Base-by-base conservation (phyloP, 192 early-diverging fungal genomes). In the Phycomyces nitens region DNA sequence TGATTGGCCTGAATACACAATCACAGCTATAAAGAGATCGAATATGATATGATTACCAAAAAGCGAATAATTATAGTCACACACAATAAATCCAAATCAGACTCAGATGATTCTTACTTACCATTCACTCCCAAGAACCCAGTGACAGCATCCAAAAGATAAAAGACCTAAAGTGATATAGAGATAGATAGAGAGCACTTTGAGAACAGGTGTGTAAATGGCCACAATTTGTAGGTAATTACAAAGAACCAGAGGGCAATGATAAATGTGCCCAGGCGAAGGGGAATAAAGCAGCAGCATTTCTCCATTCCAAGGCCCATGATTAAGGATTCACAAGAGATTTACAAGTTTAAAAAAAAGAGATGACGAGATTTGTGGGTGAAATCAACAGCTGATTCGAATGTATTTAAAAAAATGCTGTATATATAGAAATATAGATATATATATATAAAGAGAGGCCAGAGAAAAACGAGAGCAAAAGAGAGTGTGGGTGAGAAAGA, bases 271-370 rank as follows among this genome's bases (percentile, higher is more conserved):
- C 68, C 73, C 16, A 68, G 53, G 49, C 73, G 47, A 23, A 75
- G 43, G 22, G 73, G 73, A 57, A 75, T 75, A 53, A 68, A 70
- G 44, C 73, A 65, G 54, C 73, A 75, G 27, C 73, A 75, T 50
- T 66, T 69, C 56, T 75, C 73, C 15, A 75, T 26, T 41, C 68
- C 64, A 41, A 74, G 38, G 18, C 56, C 29, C 60, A 67, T 57
- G 29, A 23, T 55, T 10, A n/a, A 62, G 16, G 18, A 40, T 16
- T 47, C 16, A 53, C 3, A 63, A 52, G 22, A n/a, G n/a, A n/a
- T n/a, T n/a, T n/a, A n/a, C n/a, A n/a, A n/a, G n/a, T n/a, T n/a
- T n/a, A n/a, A n/a, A n/a, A n/a, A n/a, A n/a, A n/a, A n/a, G n/a
- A n/a, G n/a, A n/a, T n/a, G n/a, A n/a, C n/a, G n/a, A n/a, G n/a